phyloP scores from a whole-genome alignment of 768 basidiomycete genomes.

The Kwoniella sp. region DNA sequence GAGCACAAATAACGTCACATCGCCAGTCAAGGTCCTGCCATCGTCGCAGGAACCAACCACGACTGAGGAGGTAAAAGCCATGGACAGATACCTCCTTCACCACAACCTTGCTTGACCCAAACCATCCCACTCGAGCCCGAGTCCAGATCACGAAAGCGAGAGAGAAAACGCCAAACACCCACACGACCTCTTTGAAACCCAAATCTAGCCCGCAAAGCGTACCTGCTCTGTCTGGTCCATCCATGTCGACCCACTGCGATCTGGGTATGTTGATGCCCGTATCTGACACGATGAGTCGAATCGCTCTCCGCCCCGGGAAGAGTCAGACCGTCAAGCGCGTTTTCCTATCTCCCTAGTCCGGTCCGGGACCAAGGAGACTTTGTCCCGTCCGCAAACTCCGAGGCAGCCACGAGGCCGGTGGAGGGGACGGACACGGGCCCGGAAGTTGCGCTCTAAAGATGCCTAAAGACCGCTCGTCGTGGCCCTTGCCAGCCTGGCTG shows the following conservation, averaged over 20 bases:
- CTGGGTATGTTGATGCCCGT: background rate
- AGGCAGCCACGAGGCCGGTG: background rate
- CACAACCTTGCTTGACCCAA: too few species aligned
- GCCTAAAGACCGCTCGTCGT: background rate
- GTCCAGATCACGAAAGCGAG: too few species aligned
- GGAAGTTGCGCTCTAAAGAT: slow-evolving; percentile 2
- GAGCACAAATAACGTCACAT: too few species aligned
- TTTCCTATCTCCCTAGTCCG: background rate
- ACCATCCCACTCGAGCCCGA: too few species aligned
- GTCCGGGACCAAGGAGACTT: background rate
- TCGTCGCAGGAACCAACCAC: too few species aligned
- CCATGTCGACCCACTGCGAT: too few species aligned
- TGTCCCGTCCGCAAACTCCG: background rate
- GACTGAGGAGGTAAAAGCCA: too few species aligned
- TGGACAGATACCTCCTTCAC: too few species aligned
- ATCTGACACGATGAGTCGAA: background rate
- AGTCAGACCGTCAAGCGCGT: background rate
- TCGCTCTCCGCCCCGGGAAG: background rate
- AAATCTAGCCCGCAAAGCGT: too few species aligned
- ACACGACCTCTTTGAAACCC: too few species aligned
- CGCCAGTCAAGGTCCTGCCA: too few species aligned
- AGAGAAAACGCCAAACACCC: background rate
- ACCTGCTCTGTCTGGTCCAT: too few species aligned
- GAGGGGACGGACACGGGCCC: background rate
- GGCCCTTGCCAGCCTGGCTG: background rate